A percentile compares a stretch with the other conserved stretches of the same genome.
Conservation (phyloP, 2,329 filamentous ascomycete genomes). For the Penicillium sp. region DNA sequence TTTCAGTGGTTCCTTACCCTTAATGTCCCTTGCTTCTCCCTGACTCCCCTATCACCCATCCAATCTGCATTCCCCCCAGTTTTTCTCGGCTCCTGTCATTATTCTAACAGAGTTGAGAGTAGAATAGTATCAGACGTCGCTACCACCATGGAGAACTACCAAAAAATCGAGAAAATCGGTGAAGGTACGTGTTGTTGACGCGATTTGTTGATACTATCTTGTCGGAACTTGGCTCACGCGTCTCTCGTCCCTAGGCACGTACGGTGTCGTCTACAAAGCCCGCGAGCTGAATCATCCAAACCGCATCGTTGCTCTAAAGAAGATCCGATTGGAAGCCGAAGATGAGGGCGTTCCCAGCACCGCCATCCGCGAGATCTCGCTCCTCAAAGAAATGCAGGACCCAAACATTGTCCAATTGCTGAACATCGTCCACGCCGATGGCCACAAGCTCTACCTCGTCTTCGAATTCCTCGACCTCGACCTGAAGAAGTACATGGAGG, state of each 20-base stretch:
- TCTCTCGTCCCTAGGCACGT: slow-evolving; percentile 60
- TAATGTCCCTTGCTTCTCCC: slow-evolving; percentile 13
- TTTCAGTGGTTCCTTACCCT: slow-evolving; percentile 1
- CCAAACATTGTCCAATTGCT: slow-evolving; percentile 81
- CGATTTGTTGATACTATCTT: neutral
- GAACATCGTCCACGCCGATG: slow-evolving; percentile 92
- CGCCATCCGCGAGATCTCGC: slow-evolving; percentile 87
- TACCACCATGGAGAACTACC: slow-evolving; percentile 79
- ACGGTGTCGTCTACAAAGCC: slow-evolving; percentile 93
- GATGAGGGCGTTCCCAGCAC: slow-evolving; percentile 91
- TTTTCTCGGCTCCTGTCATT: neutral
- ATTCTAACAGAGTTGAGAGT: slow-evolving; percentile 5
- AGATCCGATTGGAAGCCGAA: slow-evolving; percentile 90
- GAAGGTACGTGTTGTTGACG: slow-evolving; percentile 61
- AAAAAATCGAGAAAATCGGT: slow-evolving; percentile 94
- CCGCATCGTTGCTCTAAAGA: slow-evolving; percentile 88
- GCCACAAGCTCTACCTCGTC: slow-evolving; percentile 90
- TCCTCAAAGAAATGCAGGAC: slow-evolving; percentile 91
- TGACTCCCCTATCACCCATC: slow-evolving; percentile 7
- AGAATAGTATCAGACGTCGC: slow-evolving; percentile 1
- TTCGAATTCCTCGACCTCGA: slow-evolving; percentile 89
- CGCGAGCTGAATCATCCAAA: slow-evolving; percentile 75
- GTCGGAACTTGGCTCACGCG: slow-evolving; percentile 14
- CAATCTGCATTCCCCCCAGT: slow-evolving; percentile 5
- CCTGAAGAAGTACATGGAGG: slow-evolving; percentile 94